Evolutionary conservation across 148 eudicot species (phyloP), one percentile per base, ranked within the genome.

Genomic region (Amaranthus hypochondriacus): DNA sequence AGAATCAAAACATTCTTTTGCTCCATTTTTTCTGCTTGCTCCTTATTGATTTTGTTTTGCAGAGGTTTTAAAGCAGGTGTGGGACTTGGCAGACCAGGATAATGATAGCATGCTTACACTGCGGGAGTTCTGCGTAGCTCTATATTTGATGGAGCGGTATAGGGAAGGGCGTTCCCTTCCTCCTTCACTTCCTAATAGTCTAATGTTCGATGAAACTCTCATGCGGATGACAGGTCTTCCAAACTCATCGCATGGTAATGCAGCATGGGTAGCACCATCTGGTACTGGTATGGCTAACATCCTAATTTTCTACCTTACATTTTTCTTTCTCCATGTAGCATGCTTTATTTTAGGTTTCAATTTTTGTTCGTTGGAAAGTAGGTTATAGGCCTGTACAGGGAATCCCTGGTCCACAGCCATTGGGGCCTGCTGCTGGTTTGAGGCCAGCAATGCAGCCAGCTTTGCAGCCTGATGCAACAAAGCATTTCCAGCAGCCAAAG

Each of bases 11-110:
- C 54, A 55, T 51, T 68, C 21, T 55, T 52, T 21, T 72, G 14
- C 14, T 75, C 63, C 14, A 11, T 39, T 7, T 12, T 28, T 72
- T 42, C 11, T 62, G 7, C 60, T 77, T 11, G 54, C 77, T 75
- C 46, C 72, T 18, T 68, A 47, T 79, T 66, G 57, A 42, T 70
- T 49, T 63, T 28, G 57, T 75, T 68, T 77, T 48, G 51, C 89
- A 95, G 99, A 95, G 87, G 81, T 90, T 70, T 82, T 95, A 73
- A 95, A 92, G 87, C 96, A 95, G 86, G 97, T 95, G 62, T 95
- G 99, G 99, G 99, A 95, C 77, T 79, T 95, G 73, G 87, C 99
- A 49, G 99, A 95, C 80, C 99, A 95, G 85, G 99, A 95, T 72
- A 88, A 81, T 78, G 99, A 95, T 70, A 92, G 99, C 88, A 95